Base-by-base conservation (phyloP, 352 stramenopile genomes). In the Pythium dissimile region DNA sequence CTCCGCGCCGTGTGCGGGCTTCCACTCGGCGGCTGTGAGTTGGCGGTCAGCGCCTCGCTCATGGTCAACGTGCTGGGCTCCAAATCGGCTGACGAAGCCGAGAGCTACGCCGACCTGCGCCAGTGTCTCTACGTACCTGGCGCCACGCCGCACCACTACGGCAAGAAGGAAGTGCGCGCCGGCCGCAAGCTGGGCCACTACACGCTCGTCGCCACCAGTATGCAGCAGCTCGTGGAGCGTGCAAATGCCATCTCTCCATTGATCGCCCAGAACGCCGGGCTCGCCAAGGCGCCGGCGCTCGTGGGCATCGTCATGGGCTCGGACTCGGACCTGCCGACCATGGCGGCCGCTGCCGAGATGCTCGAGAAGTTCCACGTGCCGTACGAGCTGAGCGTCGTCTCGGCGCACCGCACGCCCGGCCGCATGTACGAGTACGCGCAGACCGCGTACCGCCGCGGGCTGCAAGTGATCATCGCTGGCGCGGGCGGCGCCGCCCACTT, bases 321-420 rank as follows among this genome's bases (percentile, higher is more conserved):
- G 20, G 94, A 99, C 67, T 98, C 92, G 61, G 97, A 99, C 71
- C 81, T 99, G 49, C 94, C 96, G 6, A 96, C 89, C 16, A 99
- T 99, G 97, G 83, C 92, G 13, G 94, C 90, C n/a, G 95, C 95
- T 4, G 86, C 94, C 8, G 84, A 98, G 28, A 88, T 99, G 47
- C 73, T 99, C 23, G 92, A 98, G 55, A 77, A 97, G 54, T 99
- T 99, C 59, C 63, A 75, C 16, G 84, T 99, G 31, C 84, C 92
- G 3, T 98, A 98, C 70, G 97, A 99, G 71, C 84, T 99, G 18
- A 98, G 92, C 48, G 98, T 99, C 66, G 96, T 99, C 31, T 98
- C 92, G 48, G 97, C 97, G n/a, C 97, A 99, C 73, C 82, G 97
- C 55, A 99, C 97, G 23, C 96, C 97, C 1, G 83, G 89, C 5